A percentile compares a stretch with the other conserved stretches of the same genome.
These are phyloP conservation scores for Blastomyces gilchristii DNA, from an alignment of 2,329 filamentous ascomycete genomes.

Conservation along the genomic window DNA sequence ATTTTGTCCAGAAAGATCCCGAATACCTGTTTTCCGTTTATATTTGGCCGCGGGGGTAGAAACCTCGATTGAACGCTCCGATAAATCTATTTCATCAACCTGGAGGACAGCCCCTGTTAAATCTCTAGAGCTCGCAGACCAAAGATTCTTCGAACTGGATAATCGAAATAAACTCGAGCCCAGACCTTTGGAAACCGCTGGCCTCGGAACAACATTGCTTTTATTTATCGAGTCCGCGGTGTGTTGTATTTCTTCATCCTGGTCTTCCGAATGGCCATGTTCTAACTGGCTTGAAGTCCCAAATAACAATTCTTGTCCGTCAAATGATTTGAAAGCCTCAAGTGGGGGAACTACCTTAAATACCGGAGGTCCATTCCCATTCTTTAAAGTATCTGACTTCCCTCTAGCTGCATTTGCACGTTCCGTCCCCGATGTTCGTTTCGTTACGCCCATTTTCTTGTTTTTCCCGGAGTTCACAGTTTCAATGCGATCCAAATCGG, in stretches of 20 bases:
- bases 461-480: conserved; percentile 35
- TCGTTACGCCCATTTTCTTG: conserved; percentile 8
- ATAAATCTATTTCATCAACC: conserved; percentile 51
- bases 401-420: conserved; percentile 13
- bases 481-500: conserved; percentile 34
- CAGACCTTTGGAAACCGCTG: conserved; percentile 1
- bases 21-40: background rate
- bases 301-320: conserved; percentile 67
- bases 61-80: conserved; percentile 29
- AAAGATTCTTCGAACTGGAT: conserved; percentile 43
- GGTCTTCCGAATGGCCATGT: conserved; percentile 58
- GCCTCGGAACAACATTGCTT: conserved; percentile 8
- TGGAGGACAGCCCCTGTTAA: conserved; percentile 54
- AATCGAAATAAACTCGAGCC: conserved; percentile 17
- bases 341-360: conserved; percentile 58
- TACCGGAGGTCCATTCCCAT: conserved; percentile 35
- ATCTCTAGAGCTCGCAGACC: conserved; percentile 61
- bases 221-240: conserved; percentile 41
- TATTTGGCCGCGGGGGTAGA: background rate
- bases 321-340: conserved; percentile 55
- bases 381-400: background rate
- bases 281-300: conserved; percentile 78
- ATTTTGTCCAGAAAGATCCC: background rate
- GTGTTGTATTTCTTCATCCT: conserved; percentile 29
- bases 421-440: conserved; percentile 10